Evolutionary conservation across 2,329 filamentous ascomycete species (phyloP), one percentile per base, ranked within the genome.

Genomic region (Clonostachys byssicola): DNA sequence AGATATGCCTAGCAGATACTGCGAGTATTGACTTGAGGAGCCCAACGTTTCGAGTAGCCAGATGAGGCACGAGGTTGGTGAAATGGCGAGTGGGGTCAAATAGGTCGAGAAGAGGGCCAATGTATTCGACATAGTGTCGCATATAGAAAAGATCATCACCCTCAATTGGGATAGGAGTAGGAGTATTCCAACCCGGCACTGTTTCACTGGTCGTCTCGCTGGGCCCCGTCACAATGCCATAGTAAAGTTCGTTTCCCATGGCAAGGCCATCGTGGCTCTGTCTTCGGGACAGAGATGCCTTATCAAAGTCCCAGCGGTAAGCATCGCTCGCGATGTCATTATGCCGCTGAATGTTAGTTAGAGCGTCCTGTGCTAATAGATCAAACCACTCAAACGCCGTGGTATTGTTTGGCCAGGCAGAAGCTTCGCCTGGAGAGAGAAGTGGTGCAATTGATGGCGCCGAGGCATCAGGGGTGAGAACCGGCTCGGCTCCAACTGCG

Each of bases 21-120:
- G 50, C 52, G 5, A 54, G 16, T 2, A 54, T 48, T 10, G 50
- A 54, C 30, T 54, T 52, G 17, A 54, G 43, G 6, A 54, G 42
- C 3, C 52, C 52, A 12, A 43, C 33, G 14, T 54, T 54, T 3
- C 45, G 48, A 9, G 48, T 46, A 1, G 50, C 50, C 14, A 54
- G 46, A 17, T 54, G 50, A 17, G 50, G 50, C 8, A 51, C 52
- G 4, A 52, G 34, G 13, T 54, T 47, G 33, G 52, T 43, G 16
- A 54, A 54, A 40, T 52, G 50, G 3, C 46, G 38, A 14, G 45
- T 43, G 13, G 48, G 48, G 36, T 54, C 52, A 12, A 52, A 54
- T 12, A 52, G 45, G 35, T 52, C 52, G 4, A 54, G 45, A 10
- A 52, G 52, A 2, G 52, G 50, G 13, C 47, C 47, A 10, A 51